A percentile compares a stretch with the other conserved stretches of the same genome.
These are phyloP conservation scores for Francoa sonchifolia DNA, from an alignment of 441 rosid species.

Conservation along the genomic window DNA sequence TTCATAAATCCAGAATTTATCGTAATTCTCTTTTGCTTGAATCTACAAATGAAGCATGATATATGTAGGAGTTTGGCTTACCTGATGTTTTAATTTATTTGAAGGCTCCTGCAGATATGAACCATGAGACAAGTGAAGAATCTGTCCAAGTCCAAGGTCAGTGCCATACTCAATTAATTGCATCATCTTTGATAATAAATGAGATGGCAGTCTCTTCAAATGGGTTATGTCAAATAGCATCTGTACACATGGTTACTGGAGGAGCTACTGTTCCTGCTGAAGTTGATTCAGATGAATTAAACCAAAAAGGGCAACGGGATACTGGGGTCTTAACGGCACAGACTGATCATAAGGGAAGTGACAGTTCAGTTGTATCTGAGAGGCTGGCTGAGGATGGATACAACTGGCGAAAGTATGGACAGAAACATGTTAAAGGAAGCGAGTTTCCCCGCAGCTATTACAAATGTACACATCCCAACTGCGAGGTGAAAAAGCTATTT, in stretches of 20 bases:
- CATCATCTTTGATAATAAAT: slow-evolving; percentile 30
- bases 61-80: slow-evolving; percentile 6
- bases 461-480: slow-evolving; percentile 94
- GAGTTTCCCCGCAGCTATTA: slow-evolving; percentile 96
- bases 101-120: slow-evolving; percentile 69
- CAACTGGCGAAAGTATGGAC: slow-evolving; percentile 96
- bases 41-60: not conserved
- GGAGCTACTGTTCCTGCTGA: slow-evolving; percentile 35
- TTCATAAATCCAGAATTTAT: too few species aligned
- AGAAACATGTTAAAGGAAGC: slow-evolving; percentile 91
- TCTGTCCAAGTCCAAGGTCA: slow-evolving; percentile 36
- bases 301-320: slow-evolving; percentile 30
- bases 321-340: slow-evolving; percentile 27
- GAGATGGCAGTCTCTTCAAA: slow-evolving; percentile 54
- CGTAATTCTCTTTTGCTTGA: slow-evolving; percentile 7
- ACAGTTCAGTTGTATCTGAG: slow-evolving; percentile 22
- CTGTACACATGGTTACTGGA: slow-evolving; percentile 31
- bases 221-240: slow-evolving; percentile 41
- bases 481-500: slow-evolving; percentile 91
- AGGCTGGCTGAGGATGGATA: slow-evolving; percentile 69
- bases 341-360: slow-evolving; percentile 49
- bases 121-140: slow-evolving; percentile 31
- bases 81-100: slow-evolving; percentile 37
- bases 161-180: slow-evolving; percentile 27
- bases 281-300: slow-evolving; percentile 45